Evolutionary conservation across 768 basidiomycete genomes (phyloP), one percentile per base, ranked within the genome.

Genomic region (Mycena latifolia): DNA sequence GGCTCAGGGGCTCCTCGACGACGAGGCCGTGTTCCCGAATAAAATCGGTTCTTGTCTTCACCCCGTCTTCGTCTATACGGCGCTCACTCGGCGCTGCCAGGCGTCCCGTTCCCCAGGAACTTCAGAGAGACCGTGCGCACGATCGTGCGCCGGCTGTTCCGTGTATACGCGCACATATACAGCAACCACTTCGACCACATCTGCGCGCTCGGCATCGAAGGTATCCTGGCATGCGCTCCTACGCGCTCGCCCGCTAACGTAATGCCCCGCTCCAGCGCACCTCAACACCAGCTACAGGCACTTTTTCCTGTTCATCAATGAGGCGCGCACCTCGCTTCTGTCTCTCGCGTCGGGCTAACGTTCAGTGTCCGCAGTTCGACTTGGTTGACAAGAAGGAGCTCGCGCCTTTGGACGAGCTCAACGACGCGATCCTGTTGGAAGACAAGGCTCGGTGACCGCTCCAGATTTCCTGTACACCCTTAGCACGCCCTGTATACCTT

Each of bases 151-250:
- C 88, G 98, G 28, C 78, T 99, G 60, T 99, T 99, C 86, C 88
- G 98, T 20, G 93, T 99, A 45, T 99, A 99, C 76, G 98, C 96
- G 22, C 98, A 99, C 77, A 90, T 99, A 74, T 99, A 99, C 83
- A 97, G 96, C 84, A 97, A 95, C 71, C 98, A 99, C 79, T 99
- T 99, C 77, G 98, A 99, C 73, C 97, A 99, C 73, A 94, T 99
- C 64, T 99, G 97, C 77, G 98, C 98, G 17, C 81, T 99, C 50
- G 96, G 96, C 7, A 98, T 99, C 56, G 98, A 99, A 87, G 97
- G 97, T 97, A 66, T 43, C 82, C 74, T 35, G 55, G 8, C 17
- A 39, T 43, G 20, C 24, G 33, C 43, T 39, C 18, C 41, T 43
- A 2, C 43, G 8, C 5, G 43, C 25, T n/a, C 24, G 28, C 50